A percentile compares a stretch with the other conserved stretches of the same genome.
Evolutionary conservation across 1,284 basidiomycete species (phyloP).

Genomic region (Moesziomyces antarcticus): DNA sequence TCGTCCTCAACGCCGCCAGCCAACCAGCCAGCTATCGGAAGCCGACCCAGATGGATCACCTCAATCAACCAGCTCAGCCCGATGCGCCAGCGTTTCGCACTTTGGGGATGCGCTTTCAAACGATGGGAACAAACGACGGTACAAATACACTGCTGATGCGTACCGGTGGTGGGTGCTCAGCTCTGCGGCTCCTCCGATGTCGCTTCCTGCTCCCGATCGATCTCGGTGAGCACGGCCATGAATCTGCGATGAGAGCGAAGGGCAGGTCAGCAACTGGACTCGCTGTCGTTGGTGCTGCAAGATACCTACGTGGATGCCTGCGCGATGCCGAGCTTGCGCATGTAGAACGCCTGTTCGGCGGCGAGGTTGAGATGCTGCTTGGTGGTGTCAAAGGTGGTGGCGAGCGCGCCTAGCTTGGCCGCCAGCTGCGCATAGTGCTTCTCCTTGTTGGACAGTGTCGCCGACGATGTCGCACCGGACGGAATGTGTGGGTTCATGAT

Average conservation of each 20-base stretch:
- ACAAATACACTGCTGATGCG: too few species aligned
- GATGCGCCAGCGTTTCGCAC: too few species aligned
- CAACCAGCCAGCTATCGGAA: too few species aligned
- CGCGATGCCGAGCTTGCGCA: slow-evolving; percentile 48
- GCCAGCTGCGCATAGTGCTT: slow-evolving; percentile 48
- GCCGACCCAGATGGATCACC: too few species aligned
- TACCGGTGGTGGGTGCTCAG: too few species aligned
- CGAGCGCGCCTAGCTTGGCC: slow-evolving; percentile 33
- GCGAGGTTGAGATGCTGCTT: slow-evolving; percentile 38
- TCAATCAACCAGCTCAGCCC: too few species aligned
- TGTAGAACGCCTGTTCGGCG: slow-evolving; percentile 50
- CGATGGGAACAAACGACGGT: too few species aligned
- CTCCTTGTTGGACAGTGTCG: slow-evolving; percentile 30
- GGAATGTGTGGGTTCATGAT: slow-evolving; percentile 31
- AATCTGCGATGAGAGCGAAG: slow-evolving; percentile 13
- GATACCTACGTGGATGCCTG: slow-evolving; percentile 46
- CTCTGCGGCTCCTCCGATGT: slow-evolving; percentile 9
- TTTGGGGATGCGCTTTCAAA: too few species aligned
- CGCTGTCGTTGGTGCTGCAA: neutral
- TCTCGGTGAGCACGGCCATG: slow-evolving; percentile 40
- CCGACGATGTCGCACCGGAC: slow-evolving; percentile 11
- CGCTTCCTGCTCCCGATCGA: slow-evolving; percentile 36
- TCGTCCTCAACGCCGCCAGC: too few species aligned
- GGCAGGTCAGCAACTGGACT: neutral
- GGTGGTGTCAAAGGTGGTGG: slow-evolving; percentile 37